A percentile compares a stretch with the other conserved stretches of the same genome.
phyloP scores from a whole-genome alignment of 1,139 yeast species.

The Meyerozyma carpophila region DNA sequence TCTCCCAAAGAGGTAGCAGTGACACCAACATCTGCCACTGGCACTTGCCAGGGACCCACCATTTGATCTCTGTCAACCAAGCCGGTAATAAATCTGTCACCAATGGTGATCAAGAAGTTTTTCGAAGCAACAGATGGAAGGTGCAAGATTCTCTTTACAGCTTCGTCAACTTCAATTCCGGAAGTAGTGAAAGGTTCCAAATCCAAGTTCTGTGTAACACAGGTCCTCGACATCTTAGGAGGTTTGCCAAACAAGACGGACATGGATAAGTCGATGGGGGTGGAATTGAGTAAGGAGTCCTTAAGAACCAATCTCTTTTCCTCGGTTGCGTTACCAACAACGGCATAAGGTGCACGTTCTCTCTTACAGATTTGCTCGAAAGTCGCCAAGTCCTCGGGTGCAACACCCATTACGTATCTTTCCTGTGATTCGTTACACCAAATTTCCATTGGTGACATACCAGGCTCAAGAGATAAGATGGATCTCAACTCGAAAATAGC shows the following conservation, averaged over 20 bases:
- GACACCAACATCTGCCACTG: slow-evolving; percentile 98
- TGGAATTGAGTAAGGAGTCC: slow-evolving; percentile 67
- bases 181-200: slow-evolving; percentile 43
- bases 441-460: slow-evolving; percentile 99
- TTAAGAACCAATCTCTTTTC: slow-evolving; percentile 80
- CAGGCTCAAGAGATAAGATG: slow-evolving; percentile 87
- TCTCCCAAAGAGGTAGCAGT: slow-evolving; percentile 88
- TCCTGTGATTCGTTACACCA: slow-evolving; percentile 99
- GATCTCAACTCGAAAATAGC: slow-evolving; percentile 90
- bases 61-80: slow-evolving; percentile 96
- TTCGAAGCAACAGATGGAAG: slow-evolving; percentile 96
- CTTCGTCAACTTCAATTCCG: slow-evolving; percentile 45
- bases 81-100: slow-evolving; percentile 96
- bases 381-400: slow-evolving; percentile 66
- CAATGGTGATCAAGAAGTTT: slow-evolving; percentile 91
- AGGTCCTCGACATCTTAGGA: slow-evolving; percentile 87
- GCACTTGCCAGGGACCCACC: slow-evolving; percentile 99
- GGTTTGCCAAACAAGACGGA: slow-evolving; percentile 95
- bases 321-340: slow-evolving; percentile 89
- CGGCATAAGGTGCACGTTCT: slow-evolving; percentile 95
- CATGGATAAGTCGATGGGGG: slow-evolving; percentile 97
- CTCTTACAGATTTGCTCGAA: slow-evolving; percentile 83
- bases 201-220: slow-evolving; percentile 56
- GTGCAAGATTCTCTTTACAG: slow-evolving; percentile 75
- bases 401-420: slow-evolving; percentile 90